Conservation (phyloP, 768 basidiomycete species). For the Podaxis pistillaris region DNA sequence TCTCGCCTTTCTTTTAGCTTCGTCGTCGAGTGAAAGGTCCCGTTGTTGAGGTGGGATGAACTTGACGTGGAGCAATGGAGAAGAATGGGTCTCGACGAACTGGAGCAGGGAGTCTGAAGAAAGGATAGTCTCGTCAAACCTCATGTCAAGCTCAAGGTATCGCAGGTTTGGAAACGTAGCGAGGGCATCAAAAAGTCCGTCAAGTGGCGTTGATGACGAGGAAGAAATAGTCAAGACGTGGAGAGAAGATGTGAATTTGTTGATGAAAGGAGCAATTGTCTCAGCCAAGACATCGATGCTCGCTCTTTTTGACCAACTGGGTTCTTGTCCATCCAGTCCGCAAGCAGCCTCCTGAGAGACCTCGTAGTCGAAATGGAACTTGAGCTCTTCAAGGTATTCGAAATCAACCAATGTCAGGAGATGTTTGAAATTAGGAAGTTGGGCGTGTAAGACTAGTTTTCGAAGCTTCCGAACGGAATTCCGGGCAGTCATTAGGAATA, state of each 20-base stretch:
- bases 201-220: constrained; percentile 28
- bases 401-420: constrained; percentile 1
- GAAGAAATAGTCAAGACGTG: constrained; percentile 33
- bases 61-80: constrained; percentile 22
- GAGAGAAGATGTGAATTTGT: constrained; percentile 25
- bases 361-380: constrained; percentile 5
- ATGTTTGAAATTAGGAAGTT: not conserved
- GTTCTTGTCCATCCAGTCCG: not conserved
- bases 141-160: constrained; percentile 21
- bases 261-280: constrained; percentile 33
- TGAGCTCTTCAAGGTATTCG: constrained; percentile 5
- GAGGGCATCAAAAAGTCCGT: constrained; percentile 30
- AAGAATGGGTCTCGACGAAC: constrained; percentile 21
- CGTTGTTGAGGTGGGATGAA: constrained; percentile 15
- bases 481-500: not conserved
- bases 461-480: not conserved
- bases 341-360: not conserved
- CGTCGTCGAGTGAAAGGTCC: not conserved
- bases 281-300: not conserved
- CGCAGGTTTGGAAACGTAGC: constrained; percentile 26
- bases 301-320: not conserved
- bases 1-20: not conserved
- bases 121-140: constrained; percentile 22
- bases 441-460: constrained; percentile 1
- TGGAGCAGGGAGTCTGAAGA: constrained; percentile 22